Evolutionary conservation across 345 rosid genomes (phyloP).

Genomic region (Aquilaria malaccensis): DNA sequence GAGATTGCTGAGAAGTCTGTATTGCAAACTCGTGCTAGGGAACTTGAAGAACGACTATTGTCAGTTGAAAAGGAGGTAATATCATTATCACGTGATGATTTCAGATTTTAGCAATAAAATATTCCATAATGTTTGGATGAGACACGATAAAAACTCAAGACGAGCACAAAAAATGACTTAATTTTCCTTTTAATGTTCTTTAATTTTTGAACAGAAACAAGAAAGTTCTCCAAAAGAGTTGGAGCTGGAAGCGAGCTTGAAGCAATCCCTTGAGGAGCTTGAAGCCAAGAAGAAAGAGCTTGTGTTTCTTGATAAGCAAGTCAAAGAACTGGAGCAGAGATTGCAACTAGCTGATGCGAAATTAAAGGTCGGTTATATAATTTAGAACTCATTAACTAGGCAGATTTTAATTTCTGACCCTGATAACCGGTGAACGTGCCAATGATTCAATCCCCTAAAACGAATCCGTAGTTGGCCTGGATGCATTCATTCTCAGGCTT

Average conservation of each 20-base stretch:
- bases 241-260: conserved; percentile 50
- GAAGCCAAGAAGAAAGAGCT: conserved; percentile 7
- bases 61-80: conserved; percentile 46
- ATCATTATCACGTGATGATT: too few relatives aligned
- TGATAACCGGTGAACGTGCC: too few relatives aligned
- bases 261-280: conserved; percentile 9
- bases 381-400: too few relatives aligned
- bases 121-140: too few relatives aligned
- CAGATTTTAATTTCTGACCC: too few relatives aligned
- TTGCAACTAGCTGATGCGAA: conserved; percentile 52
- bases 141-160: too few relatives aligned
- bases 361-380: conserved; percentile 43
- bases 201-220: conserved; percentile 36
- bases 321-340: conserved; percentile 69
- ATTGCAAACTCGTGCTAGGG: conserved; percentile 50
- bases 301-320: conserved; percentile 43
- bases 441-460: too few relatives aligned
- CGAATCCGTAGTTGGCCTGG: too few relatives aligned
- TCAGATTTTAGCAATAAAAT: too few relatives aligned
- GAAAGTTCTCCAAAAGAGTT: conserved; percentile 36
- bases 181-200: neutral
- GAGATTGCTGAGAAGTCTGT: conserved; percentile 36
- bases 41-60: conserved; percentile 48
- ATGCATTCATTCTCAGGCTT: neutral
- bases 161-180: too few relatives aligned